These are phyloP conservation scores for Rhodamnia rubescens DNA, from an alignment of 345 rosid species.

Conservation along the genomic window DNA sequence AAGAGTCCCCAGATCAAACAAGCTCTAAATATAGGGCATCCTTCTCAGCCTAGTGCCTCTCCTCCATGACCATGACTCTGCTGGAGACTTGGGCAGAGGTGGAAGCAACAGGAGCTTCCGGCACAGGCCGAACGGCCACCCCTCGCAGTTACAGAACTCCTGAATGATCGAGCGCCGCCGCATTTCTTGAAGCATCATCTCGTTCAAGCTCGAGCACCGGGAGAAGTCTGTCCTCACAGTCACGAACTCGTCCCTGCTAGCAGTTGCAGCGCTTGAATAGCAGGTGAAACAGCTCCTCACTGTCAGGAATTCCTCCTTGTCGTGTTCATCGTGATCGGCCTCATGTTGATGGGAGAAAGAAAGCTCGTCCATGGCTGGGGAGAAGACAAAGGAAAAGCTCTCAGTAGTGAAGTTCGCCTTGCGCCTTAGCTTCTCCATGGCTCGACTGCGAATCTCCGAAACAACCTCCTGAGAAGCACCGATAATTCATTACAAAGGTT, in stretches of 20 bases:
- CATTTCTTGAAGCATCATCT: slow-evolving; percentile 29
- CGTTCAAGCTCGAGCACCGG: slow-evolving; percentile 40
- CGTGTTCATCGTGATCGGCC: slow-evolving; percentile 4
- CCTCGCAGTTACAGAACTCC: slow-evolving; percentile 68
- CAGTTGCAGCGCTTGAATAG: slow-evolving; percentile 27
- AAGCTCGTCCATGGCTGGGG: slow-evolving; percentile 13
- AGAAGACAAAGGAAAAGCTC: slow-evolving; percentile 33
- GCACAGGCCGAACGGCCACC: slow-evolving; percentile 92
- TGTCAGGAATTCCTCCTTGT: slow-evolving; percentile 43
- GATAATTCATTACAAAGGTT: not conserved
- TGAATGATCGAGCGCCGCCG: slow-evolving; percentile 40
- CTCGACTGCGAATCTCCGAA: slow-evolving; percentile 53
- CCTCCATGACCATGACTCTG: slow-evolving; percentile 87
- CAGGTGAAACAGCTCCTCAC: slow-evolving; percentile 56
- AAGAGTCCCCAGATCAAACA: not conserved
- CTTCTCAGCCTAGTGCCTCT: slow-evolving; percentile 32
- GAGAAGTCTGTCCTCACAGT: slow-evolving; percentile 52
- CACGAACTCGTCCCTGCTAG: slow-evolving; percentile 42
- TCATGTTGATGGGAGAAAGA: slow-evolving; percentile 8
- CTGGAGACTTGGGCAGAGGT: slow-evolving; percentile 82
- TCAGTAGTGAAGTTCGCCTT: slow-evolving; percentile 31
- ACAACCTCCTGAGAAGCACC: slow-evolving; percentile 38
- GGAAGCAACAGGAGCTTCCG: slow-evolving; percentile 72
- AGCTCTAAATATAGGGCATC: slow-evolving; percentile 16
- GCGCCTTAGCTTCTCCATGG: slow-evolving; percentile 66